A percentile compares a stretch with the other conserved stretches of the same genome.
These are phyloP conservation scores for Microthlaspi erraticum DNA, from an alignment of 345 rosid species.

Conservation along the genomic window DNA sequence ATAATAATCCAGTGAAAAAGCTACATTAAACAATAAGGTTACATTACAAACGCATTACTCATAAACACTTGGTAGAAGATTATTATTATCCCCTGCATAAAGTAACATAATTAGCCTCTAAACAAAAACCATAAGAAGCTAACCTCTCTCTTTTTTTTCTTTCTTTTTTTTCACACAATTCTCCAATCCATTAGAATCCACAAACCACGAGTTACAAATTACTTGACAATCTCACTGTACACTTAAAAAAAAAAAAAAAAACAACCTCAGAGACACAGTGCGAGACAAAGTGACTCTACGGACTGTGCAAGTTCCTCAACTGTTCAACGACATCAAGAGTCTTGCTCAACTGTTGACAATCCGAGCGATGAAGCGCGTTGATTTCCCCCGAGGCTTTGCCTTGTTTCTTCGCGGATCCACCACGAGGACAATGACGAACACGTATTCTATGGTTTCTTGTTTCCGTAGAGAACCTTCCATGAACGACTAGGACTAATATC, in stretches of 20 bases:
- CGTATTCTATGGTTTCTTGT: conserved; percentile 69
- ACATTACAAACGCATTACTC: conserved; percentile 17
- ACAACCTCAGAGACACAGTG: neutral
- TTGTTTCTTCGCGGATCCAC: conserved; percentile 45
- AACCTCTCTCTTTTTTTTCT: neutral
- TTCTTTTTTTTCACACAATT: conserved; percentile 6
- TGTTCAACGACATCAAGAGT: conserved; percentile 80
- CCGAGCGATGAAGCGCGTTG: conserved; percentile 71
- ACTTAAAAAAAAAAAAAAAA: conserved; percentile 28
- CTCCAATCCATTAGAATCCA: conserved; percentile 10
- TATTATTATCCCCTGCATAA: neutral
- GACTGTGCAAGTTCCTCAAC: conserved; percentile 74
- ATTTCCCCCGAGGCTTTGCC: conserved; percentile 42
- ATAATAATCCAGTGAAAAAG: neutral
- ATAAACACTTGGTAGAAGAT: conserved; percentile 14
- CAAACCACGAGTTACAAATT: conserved; percentile 21
- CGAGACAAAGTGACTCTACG: conserved; percentile 44
- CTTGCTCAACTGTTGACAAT: conserved; percentile 70
- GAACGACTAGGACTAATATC: conserved; percentile 60
- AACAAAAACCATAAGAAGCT: conserved; percentile 33
- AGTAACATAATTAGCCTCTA: conserved; percentile 37
- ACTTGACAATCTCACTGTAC: conserved; percentile 33
- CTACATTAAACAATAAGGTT: conserved; percentile 1
- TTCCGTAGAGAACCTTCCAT: conserved; percentile 61
- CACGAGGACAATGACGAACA: conserved; percentile 66